Base-by-base conservation (phyloP, 1,284 basidiomycete genomes). In the Coniferiporia weirii region DNA sequence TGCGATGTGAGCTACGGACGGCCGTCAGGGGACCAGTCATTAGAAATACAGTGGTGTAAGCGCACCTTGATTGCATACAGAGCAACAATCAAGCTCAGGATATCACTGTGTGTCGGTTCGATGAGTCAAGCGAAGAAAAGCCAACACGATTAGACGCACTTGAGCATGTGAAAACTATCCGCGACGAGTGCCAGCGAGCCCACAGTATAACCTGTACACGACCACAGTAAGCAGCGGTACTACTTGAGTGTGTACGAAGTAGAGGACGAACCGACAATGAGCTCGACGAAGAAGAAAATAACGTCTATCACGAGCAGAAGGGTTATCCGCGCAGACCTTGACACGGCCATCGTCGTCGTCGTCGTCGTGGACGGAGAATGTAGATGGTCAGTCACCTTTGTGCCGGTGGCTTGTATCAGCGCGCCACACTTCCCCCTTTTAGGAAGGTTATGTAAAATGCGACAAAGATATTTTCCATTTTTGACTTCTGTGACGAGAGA, bases 161-260 rank as follows among this genome's bases (percentile, higher is more conserved):
- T 95, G 74, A 95, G 85, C 95, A 98, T 98, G 77, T 99, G 96
- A 75, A 99, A 98, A 64, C 89, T 92, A 76, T 98, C 96, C 19
- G 97, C 96, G 40, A 99, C 88, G 59, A 99, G 86, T 2, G 95
- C 95, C 1, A 98, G 84, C 0, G 95, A 97, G 43, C 94, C 94
- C 60, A 97, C 93, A 13, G 90, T 85, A 85, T 96, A 96, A 49
- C 95, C 95, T 87, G 71, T 44, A 45, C 47, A 22, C 35, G 48
- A 64, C 46, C 61, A 62, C 19, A 53, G 51, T 44, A 38, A 50
- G 36, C 49, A 51, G 13, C 15, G 22, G 54, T n/a, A 22, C 36
- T n/a, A 57, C 48, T 12, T 4, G 20, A 4, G 17, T 17, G 10
- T 45, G 15, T 27, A 22, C 12, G 3, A 27, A 19, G 27, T 43